Percentiles rank a stretch among this genome's conserved stretches.
phyloP scores from a whole-genome alignment of 2,329 filamentous ascomycete genomes.

The Byssoonygena ceratinophila region DNA sequence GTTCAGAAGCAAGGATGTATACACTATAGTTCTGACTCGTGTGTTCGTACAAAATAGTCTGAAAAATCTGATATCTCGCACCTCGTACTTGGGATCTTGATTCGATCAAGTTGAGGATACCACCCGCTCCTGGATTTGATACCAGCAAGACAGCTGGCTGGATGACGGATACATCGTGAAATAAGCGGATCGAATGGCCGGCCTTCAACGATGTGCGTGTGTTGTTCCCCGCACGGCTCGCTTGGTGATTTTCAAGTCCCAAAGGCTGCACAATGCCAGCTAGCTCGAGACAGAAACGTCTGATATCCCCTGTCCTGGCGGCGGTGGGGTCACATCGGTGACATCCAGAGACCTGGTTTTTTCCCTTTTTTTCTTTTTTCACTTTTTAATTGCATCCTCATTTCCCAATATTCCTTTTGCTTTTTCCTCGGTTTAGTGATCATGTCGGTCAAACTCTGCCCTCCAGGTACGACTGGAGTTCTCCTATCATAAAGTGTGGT shows the following conservation, averaged over 20 bases:
- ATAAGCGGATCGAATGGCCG: background rate
- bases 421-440: too few relatives aligned
- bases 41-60: too few relatives aligned
- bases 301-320: background rate
- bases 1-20: background rate
- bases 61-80: too few relatives aligned
- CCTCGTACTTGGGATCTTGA: too few relatives aligned
- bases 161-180: background rate
- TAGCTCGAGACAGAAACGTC: background rate
- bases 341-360: background rate
- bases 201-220: too few relatives aligned
- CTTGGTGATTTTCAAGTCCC: background rate
- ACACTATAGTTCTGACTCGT: background rate
- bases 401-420: too few relatives aligned
- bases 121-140: background rate
- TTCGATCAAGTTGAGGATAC: background rate
- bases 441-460: background rate
- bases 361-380: background rate
- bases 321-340: background rate
- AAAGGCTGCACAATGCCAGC: background rate
- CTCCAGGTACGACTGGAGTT: background rate
- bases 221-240: background rate
- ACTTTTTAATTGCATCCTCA: background rate
- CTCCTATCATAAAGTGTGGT: background rate
- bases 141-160: background rate